Conservation (phyloP, 805 yeast species). For the Pichia californica region DNA sequence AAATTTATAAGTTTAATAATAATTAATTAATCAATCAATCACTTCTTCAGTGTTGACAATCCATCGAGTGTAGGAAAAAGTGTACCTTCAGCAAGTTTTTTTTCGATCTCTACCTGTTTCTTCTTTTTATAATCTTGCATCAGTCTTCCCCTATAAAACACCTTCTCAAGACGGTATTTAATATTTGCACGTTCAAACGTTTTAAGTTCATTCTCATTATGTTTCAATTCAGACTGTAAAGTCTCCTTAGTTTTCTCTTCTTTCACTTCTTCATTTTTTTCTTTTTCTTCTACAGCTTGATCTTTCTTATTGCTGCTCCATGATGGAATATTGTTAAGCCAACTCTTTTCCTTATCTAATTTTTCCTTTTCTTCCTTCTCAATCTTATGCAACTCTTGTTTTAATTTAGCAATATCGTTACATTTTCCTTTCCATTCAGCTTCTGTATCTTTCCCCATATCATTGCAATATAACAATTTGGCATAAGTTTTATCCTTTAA, state of each 20-base stretch:
- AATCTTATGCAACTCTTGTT: neutral
- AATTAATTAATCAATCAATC: neutral
- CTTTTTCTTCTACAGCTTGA: neutral
- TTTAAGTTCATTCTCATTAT: conserved; percentile 20
- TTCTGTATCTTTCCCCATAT: conserved; percentile 9
- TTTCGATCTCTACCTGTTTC: conserved; percentile 25
- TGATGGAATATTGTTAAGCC: neutral
- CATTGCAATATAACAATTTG: conserved; percentile 25
- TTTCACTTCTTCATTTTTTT: conserved; percentile 2
- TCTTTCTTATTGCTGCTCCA: neutral
- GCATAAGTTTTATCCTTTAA: conserved; percentile 41
- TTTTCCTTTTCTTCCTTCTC: neutral
- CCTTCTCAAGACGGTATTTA: conserved; percentile 34
- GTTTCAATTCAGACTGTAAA: conserved; percentile 3
- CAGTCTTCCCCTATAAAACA: conserved; percentile 37
- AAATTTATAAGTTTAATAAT: neutral
- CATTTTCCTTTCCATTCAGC: conserved; percentile 7
- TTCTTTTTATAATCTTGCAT: conserved; percentile 31
- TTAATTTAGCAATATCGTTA: conserved; percentile 2
- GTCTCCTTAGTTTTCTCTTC: conserved; percentile 8
- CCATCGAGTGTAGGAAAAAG: conserved; percentile 34
- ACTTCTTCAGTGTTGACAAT: conserved; percentile 14
- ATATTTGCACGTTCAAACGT: conserved; percentile 22
- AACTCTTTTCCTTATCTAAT: neutral
- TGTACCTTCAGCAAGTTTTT: conserved; percentile 31